Conservation (phyloP, 2,329 filamentous ascomycete species). For the Coniochaeta hoffmannii region DNA sequence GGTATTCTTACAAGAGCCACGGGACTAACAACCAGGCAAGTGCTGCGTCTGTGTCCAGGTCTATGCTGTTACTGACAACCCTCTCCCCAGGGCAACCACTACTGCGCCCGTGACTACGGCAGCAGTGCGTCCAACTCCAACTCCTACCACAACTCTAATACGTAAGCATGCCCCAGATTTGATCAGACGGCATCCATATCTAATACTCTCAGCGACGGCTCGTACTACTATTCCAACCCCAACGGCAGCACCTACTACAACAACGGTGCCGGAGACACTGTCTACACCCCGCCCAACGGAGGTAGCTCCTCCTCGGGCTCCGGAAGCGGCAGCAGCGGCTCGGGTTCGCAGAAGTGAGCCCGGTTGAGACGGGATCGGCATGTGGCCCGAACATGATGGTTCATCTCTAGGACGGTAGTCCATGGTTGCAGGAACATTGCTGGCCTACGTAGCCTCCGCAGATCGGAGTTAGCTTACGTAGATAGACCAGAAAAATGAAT, state of each 20-base stretch:
- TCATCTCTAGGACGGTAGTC: background rate
- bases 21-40: constrained; percentile 58
- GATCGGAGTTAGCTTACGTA: too few relatives aligned
- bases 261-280: constrained; percentile 46
- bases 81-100: constrained; percentile 54
- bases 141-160: constrained; percentile 63
- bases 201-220: constrained; percentile 36
- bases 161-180: constrained; percentile 24
- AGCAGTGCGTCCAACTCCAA: constrained; percentile 31
- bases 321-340: constrained; percentile 6
- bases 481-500: too few relatives aligned
- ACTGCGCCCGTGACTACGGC: constrained; percentile 57
- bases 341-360: background rate
- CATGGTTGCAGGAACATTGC: background rate
- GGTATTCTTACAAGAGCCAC: constrained; percentile 36
- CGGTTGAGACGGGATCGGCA: background rate
- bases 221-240: constrained; percentile 68
- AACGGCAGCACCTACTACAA: constrained; percentile 65
- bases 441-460: too few relatives aligned
- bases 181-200: background rate
- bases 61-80: background rate
- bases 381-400: background rate
- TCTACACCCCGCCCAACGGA: constrained; percentile 51
- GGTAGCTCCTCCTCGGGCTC: constrained; percentile 17
- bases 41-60: background rate